A percentile compares a stretch with the other conserved stretches of the same genome.
These are phyloP conservation scores for Metschnikowia continentalis DNA, from an alignment of 805 yeast genomes.

Conservation along the genomic window DNA sequence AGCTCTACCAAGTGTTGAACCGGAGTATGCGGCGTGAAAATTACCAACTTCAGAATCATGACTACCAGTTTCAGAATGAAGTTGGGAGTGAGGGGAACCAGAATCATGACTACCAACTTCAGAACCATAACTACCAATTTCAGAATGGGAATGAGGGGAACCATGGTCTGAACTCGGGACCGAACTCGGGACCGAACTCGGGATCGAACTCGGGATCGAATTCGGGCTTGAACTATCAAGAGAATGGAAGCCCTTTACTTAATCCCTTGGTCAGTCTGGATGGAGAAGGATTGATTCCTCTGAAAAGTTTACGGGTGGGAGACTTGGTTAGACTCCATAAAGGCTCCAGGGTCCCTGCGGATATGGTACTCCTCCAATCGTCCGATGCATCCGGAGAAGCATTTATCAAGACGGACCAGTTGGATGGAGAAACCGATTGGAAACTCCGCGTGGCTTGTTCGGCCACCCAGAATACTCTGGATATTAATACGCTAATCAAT, in stretches of 20 bases:
- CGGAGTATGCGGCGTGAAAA: constrained; percentile 6
- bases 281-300: constrained; percentile 24
- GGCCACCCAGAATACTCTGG: constrained; percentile 54
- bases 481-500: constrained; percentile 49
- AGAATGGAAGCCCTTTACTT: too few relatives aligned
- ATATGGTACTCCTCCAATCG: constrained; percentile 77
- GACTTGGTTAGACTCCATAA: constrained; percentile 76
- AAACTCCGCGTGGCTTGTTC: constrained; percentile 77
- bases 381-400: constrained; percentile 69
- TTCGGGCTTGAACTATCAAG: too few relatives aligned
- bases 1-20: constrained; percentile 66
- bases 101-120: too few relatives aligned
- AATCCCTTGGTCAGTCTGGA: too few relatives aligned
- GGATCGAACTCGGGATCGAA: too few relatives aligned
- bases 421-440: constrained; percentile 99
- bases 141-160: too few relatives aligned
- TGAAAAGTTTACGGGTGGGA: constrained; percentile 75
- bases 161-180: too few relatives aligned
- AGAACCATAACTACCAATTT: too few relatives aligned
- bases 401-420: constrained; percentile 93
- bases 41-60: too few relatives aligned
- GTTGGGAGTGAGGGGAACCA: too few relatives aligned
- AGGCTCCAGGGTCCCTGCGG: constrained; percentile 90
- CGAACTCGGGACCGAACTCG: too few relatives aligned
- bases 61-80: too few relatives aligned